Evolutionary conservation across 192 early-diverging fungal genomes (phyloP), one percentile per base, ranked within the genome.

Genomic region (Coemansia sp.): DNA sequence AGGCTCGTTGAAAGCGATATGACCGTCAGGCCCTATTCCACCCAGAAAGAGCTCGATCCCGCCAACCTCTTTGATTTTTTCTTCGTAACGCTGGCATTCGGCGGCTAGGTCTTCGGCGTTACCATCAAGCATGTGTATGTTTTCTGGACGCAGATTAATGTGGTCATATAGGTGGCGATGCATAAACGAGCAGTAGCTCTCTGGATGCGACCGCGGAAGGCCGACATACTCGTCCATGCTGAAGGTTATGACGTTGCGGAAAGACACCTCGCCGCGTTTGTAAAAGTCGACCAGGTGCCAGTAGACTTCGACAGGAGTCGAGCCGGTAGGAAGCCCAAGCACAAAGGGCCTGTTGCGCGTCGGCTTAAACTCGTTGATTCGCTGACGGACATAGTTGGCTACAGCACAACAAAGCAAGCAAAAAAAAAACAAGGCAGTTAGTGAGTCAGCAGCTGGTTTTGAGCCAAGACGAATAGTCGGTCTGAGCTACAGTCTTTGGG

Each of bases 1-100:
- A 20, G 93, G 93, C 70, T 94, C 93, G 76, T 94, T 94, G 75
- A 94, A 94, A 50, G 93, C 93, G 71, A 94, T 93, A 68, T 94
- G 93, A 61, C 93, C 93, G 76, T 94, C 93, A 7, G 93, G 91
- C 36, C 93, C 93, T 64, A 93, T 93, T 66, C 91, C 91, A 59
- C 93, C 93, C 49, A 94, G 71, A 70, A 93, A 93, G 31, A 94
- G 84, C 85, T 94, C 93, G 54, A 94, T 90, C 18, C 93, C 93
- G 48, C 93, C 93, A 22, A 87, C 85, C 8, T 83, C 76, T 17
- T 85, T 85, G 61, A 94, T 94, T 72, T 87, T 88, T 64, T 84
- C 88, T 72, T 94, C 93, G 68, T 88, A 94, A 55, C 84, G 84
- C 51, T 79, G 84, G 78, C 93, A 94, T 71, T 94, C 93, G 48